Evolutionary conservation across 331 rosid genomes (phyloP).

Genomic region (Rhamnella rubrinervis): DNA sequence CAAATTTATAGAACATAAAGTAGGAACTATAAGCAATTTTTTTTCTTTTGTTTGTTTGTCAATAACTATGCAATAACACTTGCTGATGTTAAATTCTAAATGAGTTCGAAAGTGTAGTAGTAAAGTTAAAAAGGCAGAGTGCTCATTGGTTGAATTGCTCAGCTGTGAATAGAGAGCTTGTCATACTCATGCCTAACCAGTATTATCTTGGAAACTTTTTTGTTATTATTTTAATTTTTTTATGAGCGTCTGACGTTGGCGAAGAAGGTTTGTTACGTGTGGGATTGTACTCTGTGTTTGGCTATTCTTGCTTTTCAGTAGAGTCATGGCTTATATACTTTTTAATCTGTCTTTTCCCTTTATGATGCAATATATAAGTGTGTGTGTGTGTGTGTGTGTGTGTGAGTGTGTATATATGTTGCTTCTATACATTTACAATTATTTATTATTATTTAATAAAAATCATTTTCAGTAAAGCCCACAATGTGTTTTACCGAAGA

Average conservation of each 20-base stretch:
- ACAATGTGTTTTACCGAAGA: constrained; percentile 78
- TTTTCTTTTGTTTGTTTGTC: too few species aligned
- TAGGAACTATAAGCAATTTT: background rate
- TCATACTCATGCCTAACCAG: too few species aligned
- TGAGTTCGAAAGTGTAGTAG: background rate
- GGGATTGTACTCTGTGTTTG: background rate
- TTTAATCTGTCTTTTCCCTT: constrained; percentile 6
- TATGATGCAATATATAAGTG: constrained; percentile 13
- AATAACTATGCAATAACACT: background rate
- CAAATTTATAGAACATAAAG: constrained; percentile 28
- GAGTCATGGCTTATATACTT: background rate
- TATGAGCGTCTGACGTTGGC: too few species aligned
- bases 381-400: too few species aligned
- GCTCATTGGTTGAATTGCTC: background rate
- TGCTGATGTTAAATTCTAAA: background rate
- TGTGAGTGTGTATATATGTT: too few species aligned
- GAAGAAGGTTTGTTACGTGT: background rate
- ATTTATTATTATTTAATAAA: too few species aligned
- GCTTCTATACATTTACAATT: constrained; percentile 1
- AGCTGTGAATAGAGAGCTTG: background rate
- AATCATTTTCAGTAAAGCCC: constrained; percentile 47
- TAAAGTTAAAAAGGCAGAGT: background rate
- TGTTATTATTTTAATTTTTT: too few species aligned
- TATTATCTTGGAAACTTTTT: too few species aligned
- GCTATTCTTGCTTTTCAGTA: background rate